Evolutionary conservation across 164 flowering plant species (phyloP).

Genomic region (Umbellularia californica): DNA sequence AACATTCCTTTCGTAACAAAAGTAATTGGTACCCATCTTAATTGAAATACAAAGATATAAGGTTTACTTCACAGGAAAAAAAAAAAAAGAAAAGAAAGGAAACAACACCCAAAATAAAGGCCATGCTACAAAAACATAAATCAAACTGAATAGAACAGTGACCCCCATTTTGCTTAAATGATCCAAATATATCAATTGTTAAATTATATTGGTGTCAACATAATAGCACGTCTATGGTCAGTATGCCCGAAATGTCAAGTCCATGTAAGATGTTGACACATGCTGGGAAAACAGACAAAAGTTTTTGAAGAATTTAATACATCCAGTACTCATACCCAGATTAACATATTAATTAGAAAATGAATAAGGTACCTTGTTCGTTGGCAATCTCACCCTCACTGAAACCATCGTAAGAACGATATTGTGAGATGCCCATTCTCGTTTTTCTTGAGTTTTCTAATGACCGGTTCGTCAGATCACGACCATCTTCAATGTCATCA

Average conservation of each 20-base stretch:
- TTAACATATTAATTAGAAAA: neutral
- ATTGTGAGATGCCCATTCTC: conserved; percentile 78
- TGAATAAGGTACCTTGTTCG: conserved; percentile 40
- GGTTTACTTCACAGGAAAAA: no score
- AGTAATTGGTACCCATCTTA: no score
- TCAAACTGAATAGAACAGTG: neutral
- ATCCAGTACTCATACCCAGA: neutral
- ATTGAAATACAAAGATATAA: no score
- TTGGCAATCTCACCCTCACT: conserved; percentile 34
- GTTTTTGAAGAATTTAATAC: no score
- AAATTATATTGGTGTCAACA: neutral
- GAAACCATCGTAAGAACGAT: conserved; percentile 66
- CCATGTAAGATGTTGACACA: neutral
- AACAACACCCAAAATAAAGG: no score
- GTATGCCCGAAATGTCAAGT: neutral
- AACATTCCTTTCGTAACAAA: no score
- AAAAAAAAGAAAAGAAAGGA: no score
- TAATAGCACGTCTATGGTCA: neutral
- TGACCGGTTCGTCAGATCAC: conserved; percentile 70
- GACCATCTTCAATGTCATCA: conserved; percentile 93
- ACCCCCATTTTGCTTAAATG: neutral
- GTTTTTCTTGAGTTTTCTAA: conserved; percentile 91
- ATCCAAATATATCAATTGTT: no score
- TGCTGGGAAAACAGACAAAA: neutral
- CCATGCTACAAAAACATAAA: neutral